Evolutionary conservation across 441 rosid genomes (phyloP).

Genomic region (Erodium chrysanthum): DNA sequence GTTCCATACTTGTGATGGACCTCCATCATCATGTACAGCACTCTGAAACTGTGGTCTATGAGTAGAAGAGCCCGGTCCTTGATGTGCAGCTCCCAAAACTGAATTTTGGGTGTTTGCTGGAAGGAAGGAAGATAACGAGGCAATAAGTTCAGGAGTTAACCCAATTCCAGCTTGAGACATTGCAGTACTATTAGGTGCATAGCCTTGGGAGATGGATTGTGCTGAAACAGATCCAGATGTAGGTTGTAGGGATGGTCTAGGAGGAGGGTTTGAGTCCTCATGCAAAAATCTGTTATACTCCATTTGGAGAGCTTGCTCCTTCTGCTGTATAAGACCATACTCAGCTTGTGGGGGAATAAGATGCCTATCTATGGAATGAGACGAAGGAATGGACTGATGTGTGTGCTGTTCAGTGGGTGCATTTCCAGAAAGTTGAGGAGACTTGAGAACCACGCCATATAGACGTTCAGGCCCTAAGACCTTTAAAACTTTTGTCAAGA

Average conservation of each 20-base stretch:
- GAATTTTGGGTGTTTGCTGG: slow-evolving; percentile 47
- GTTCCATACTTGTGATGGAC: slow-evolving; percentile 47
- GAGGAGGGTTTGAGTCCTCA: slow-evolving; percentile 38
- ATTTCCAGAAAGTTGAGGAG: slow-evolving; percentile 40
- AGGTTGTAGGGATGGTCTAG: slow-evolving; percentile 31
- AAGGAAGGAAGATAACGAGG: slow-evolving; percentile 60
- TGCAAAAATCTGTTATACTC: slow-evolving; percentile 39
- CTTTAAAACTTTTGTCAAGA: slow-evolving; percentile 67
- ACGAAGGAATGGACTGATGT: slow-evolving; percentile 29
- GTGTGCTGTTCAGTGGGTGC: slow-evolving; percentile 29
- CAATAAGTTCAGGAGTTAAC: slow-evolving; percentile 76
- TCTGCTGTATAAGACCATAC: slow-evolving; percentile 30
- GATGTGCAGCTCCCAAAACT: slow-evolving; percentile 36
- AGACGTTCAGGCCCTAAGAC: slow-evolving; percentile 80
- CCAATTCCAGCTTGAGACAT: slow-evolving; percentile 49
- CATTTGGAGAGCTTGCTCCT: slow-evolving; percentile 31
- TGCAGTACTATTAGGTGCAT: slow-evolving; percentile 24
- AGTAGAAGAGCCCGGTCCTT: slow-evolving; percentile 32
- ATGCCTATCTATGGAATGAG: slow-evolving; percentile 34
- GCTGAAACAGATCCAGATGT: slow-evolving; percentile 25
- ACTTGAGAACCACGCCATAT: slow-evolving; percentile 86
- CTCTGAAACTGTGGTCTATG: slow-evolving; percentile 29
- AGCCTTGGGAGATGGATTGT: slow-evolving; percentile 35
- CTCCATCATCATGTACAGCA: slow-evolving; percentile 29
- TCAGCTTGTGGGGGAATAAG: slow-evolving; percentile 31